Evolutionary conservation across 352 stramenopile genomes (phyloP).

Genomic region (Peronosclerospora sorghi): DNA sequence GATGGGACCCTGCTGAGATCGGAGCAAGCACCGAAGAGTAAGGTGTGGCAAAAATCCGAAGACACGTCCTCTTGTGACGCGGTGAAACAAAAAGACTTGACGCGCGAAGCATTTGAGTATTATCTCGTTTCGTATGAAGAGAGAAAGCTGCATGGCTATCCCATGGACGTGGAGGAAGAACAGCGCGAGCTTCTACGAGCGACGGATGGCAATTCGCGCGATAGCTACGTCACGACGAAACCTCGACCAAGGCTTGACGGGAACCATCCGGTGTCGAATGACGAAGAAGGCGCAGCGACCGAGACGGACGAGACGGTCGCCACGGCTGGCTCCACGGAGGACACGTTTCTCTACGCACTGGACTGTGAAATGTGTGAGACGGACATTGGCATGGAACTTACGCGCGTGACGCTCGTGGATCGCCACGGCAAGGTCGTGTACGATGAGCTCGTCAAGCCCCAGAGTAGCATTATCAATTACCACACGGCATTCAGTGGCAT

Average conservation of each 20-base stretch:
- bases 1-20: slow-evolving; percentile 30
- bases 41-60: slow-evolving; percentile 2
- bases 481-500: slow-evolving; percentile 86
- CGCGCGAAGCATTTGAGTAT: slow-evolving; percentile 22
- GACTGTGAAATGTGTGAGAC: slow-evolving; percentile 89
- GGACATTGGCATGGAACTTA: slow-evolving; percentile 73
- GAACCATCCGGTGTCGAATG: slow-evolving; percentile 3
- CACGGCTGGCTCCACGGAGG: slow-evolving; percentile 2
- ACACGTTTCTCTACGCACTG: slow-evolving; percentile 47
- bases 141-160: slow-evolving; percentile 59
- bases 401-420: slow-evolving; percentile 71
- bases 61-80: slow-evolving; percentile 7
- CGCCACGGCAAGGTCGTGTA: slow-evolving; percentile 49
- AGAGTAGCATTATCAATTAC: slow-evolving; percentile 83
- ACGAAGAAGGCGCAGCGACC: slow-evolving; percentile 15
- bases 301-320: slow-evolving; percentile 15
- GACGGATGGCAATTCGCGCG: slow-evolving; percentile 37
- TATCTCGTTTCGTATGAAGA: slow-evolving; percentile 59
- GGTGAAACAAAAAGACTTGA: slow-evolving; percentile 2
- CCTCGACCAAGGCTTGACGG: slow-evolving; percentile 15
- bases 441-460: slow-evolving; percentile 75
- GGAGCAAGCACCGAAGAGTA: slow-evolving; percentile 3
- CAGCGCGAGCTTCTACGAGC: slow-evolving; percentile 40
- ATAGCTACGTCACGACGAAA: slow-evolving; percentile 43
- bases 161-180: slow-evolving; percentile 45